Base-by-base conservation (phyloP, 73 alveolate species). In the Effrenium voratum region DNA sequence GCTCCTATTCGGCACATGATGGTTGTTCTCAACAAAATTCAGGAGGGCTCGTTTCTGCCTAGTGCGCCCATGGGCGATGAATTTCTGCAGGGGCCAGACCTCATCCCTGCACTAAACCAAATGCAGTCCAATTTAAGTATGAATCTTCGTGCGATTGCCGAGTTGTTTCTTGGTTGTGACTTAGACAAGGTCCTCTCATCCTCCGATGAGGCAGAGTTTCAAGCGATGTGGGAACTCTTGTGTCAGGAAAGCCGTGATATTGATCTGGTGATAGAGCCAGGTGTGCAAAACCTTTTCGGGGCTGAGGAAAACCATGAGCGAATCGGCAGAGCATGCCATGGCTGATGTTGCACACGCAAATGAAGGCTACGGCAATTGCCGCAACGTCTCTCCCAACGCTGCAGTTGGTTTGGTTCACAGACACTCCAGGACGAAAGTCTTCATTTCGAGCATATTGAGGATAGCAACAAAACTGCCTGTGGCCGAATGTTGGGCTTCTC, bases 31-130 rank as follows among this genome's bases (percentile, higher is more conserved):
- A 5, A 34, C 0, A 4, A 26, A n/a, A 34, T 84, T 1, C 26
- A 32, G 5, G 93, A 84, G 13, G 93, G 93, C 5, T 32, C 55
- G 19, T 84, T 55, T 36, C 43, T 38, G 80, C 93, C 81, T 0
- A 32, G n/a, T 24, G 49, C 75, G 12, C 55, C 55, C 26, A 43
- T 60, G 6, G 66, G 44, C 28, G 45, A 45, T 6, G 66, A 44
- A 1, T 77, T 19, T 44, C 68, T 45, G 15, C 30, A 22, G 2
- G 2, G 52, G 30, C 6, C 19, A 1, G n/a, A 30, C 4, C 3
- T 3, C 24, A 5, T 8, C 19, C 26, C 8, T 12, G 19, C 45
- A 0, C 26, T 45, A 2, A 45, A 45, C 1, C 68, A 44, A 28
- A 16, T 77, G 43, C 43, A 44, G 1, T 22, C 30, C 30, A 5